Conservation (phyloP, 768 basidiomycete genomes). For the Pleurotus djamor region DNA sequence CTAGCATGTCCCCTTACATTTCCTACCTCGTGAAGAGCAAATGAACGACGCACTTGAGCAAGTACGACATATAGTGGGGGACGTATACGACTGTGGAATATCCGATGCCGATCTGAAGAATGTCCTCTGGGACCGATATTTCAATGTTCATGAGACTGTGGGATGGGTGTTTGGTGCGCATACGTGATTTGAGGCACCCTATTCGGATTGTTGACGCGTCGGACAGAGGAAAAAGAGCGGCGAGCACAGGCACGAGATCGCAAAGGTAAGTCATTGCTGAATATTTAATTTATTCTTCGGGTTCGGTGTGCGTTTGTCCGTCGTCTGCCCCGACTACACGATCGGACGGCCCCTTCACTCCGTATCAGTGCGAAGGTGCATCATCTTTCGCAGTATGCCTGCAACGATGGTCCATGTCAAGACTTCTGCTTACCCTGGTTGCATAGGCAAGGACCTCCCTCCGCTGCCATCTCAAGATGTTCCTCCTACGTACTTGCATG, state of each 20-base stretch:
- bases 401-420: conserved; percentile 8
- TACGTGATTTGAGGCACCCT: neutral
- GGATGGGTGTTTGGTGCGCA: conserved; percentile 71
- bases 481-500: neutral
- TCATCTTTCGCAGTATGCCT: conserved; percentile 26
- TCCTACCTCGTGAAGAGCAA: conserved; percentile 37
- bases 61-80: conserved; percentile 67
- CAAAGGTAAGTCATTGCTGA: conserved; percentile 70
- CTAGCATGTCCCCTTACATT: conserved; percentile 2
- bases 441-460: conserved; percentile 14
- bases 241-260: conserved; percentile 65
- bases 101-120: conserved; percentile 76
- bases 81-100: conserved; percentile 61
- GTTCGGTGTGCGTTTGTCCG: conserved; percentile 11
- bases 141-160: conserved; percentile 77
- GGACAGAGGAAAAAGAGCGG: conserved; percentile 67
- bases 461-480: conserved; percentile 14
- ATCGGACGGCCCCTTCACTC: conserved; percentile 18
- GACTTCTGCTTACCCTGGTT: neutral
- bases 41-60: conserved; percentile 71
- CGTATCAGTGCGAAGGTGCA: conserved; percentile 63
- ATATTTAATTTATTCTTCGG: conserved; percentile 25
- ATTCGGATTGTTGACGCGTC: conserved; percentile 11
- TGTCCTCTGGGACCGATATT: conserved; percentile 84
- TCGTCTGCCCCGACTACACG: conserved; percentile 13